These are phyloP conservation scores for Schizochytrium sp. DNA, from an alignment of 108 stramenopile species.

Conservation along the genomic window DNA sequence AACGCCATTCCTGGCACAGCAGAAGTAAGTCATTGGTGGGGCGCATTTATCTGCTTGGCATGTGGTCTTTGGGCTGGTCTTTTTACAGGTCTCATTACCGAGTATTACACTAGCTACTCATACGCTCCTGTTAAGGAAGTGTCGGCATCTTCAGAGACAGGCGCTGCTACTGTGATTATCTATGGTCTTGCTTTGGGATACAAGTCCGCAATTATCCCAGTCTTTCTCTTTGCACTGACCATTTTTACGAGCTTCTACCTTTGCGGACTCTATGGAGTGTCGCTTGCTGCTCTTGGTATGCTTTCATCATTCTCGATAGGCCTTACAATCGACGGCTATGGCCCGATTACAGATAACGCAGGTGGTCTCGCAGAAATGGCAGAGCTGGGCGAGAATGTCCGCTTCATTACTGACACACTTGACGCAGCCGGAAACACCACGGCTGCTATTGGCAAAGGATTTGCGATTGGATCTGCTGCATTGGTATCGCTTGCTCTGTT, in stretches of 20 bases:
- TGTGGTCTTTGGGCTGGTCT: slow-evolving; percentile 94
- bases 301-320: slow-evolving; percentile 97
- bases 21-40: slow-evolving; percentile 33
- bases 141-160: slow-evolving; percentile 92
- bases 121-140: slow-evolving; percentile 93
- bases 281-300: slow-evolving; percentile 97
- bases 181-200: slow-evolving; percentile 97
- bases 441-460: slow-evolving; percentile 99
- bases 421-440: slow-evolving; percentile 99
- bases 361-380: slow-evolving; percentile 99
- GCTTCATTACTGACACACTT: slow-evolving; percentile 97
- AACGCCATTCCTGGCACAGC: slow-evolving; percentile 43
- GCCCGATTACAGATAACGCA: slow-evolving; percentile 98
- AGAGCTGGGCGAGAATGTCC: slow-evolving; percentile 89
- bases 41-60: slow-evolving; percentile 78
- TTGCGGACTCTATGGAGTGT: slow-evolving; percentile 95
- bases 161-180: slow-evolving; percentile 98
- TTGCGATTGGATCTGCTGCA: slow-evolving; percentile 98
- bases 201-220: slow-evolving; percentile 97
- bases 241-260: slow-evolving; percentile 90
- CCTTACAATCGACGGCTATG: slow-evolving; percentile 98
- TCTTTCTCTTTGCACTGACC: slow-evolving; percentile 90
- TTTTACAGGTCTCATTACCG: slow-evolving; percentile 94
- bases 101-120: slow-evolving; percentile 97
- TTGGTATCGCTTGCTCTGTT: slow-evolving; percentile 96